Evolutionary conservation across 306 rosid species (phyloP).

Genomic region (Cucurbita argyrosperma): DNA sequence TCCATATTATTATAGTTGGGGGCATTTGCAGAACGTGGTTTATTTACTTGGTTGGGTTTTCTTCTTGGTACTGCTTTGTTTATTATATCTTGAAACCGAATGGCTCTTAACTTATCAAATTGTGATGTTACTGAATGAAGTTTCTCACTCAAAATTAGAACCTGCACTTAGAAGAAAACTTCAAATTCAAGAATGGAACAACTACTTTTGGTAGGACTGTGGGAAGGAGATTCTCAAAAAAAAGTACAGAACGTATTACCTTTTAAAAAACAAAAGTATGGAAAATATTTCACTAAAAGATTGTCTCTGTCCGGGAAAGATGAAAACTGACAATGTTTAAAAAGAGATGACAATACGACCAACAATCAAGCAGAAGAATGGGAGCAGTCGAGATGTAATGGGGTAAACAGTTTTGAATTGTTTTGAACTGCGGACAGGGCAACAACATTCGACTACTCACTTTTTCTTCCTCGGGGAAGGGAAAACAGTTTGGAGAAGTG

Average conservation of each 20-base stretch:
- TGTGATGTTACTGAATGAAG: slow-evolving; percentile 77
- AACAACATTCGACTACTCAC: background rate
- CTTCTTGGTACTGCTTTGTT: slow-evolving; percentile 65
- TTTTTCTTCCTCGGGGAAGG: background rate
- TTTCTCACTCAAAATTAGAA: slow-evolving; percentile 74
- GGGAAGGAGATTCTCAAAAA: background rate
- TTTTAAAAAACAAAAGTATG: background rate
- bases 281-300: background rate
- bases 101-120: slow-evolving; percentile 91
- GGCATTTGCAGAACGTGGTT: slow-evolving; percentile 25
- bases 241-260: background rate
- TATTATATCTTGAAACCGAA: slow-evolving; percentile 79
- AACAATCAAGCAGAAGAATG: background rate
- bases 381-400: background rate
- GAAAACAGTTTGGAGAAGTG: slow-evolving; percentile 1
- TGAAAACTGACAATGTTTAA: background rate
- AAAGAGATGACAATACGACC: background rate
- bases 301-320: background rate
- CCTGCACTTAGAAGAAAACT: slow-evolving; percentile 23
- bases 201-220: background rate
- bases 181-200: background rate
- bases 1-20: slow-evolving; percentile 28
- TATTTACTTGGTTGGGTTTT: slow-evolving; percentile 36
- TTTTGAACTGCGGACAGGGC: background rate
- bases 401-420: background rate